Evolutionary conservation across 2,329 filamentous ascomycete species (phyloP).

Genomic region (Fusarium temperatum): DNA sequence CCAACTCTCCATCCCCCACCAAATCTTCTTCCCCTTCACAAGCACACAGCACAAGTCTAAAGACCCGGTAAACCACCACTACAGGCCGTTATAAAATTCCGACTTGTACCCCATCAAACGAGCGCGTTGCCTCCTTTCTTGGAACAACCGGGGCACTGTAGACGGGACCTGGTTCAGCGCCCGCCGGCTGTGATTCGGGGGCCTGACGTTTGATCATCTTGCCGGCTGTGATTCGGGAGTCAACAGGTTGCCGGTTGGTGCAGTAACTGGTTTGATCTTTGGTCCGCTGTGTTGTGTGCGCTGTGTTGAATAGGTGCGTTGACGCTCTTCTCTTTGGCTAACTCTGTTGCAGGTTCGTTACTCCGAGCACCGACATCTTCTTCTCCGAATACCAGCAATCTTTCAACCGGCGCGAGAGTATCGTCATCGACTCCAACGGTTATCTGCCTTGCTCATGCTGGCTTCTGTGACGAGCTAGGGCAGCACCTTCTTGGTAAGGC

Average conservation of each 20-base stretch:
- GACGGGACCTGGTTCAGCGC: not conserved
- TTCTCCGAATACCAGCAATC: not conserved
- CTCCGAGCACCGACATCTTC: not conserved
- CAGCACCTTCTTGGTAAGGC: rapidly evolving
- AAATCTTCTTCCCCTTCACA: not conserved
- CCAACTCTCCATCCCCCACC: not conserved
- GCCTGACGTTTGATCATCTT: not conserved
- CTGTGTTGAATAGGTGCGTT: rapidly evolving
- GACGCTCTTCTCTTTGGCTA: rapidly evolving
- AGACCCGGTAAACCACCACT: not conserved
- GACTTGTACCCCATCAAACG: not conserved
- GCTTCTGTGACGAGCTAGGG: not conserved
- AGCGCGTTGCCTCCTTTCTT: not conserved
- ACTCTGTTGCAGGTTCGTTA: not conserved
- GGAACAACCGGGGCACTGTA: not conserved
- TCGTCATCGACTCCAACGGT: rapidly evolving
- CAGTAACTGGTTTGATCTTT: not conserved
- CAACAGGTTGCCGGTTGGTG: not conserved
- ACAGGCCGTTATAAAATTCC: not conserved
- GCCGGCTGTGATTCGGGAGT: not conserved
- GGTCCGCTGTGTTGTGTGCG: not conserved
- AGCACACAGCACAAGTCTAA: not conserved
- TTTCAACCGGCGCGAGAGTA: not conserved
- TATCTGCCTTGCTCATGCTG: not conserved
- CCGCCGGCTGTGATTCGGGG: not conserved